Percentiles rank a stretch among this genome's conserved stretches.
Evolutionary conservation across 306 rosid species (phyloP).

Genomic region (Cucumis cinereus): DNA sequence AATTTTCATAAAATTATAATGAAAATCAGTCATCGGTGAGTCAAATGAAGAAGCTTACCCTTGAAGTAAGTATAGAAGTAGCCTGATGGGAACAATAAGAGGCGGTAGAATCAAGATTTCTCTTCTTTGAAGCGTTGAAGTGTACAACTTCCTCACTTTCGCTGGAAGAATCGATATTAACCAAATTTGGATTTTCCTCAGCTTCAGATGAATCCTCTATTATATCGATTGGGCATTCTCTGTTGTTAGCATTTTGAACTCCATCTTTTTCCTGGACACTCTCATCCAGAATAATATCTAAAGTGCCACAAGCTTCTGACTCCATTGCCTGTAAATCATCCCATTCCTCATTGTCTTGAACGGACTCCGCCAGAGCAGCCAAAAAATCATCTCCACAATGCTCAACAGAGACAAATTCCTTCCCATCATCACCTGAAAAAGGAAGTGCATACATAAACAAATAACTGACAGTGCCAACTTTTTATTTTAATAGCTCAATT

Average conservation of each 20-base stretch:
- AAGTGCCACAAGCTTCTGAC: constrained; percentile 55
- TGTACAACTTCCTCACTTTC: constrained; percentile 46
- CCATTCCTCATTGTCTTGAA: constrained; percentile 73
- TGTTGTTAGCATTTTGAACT: constrained; percentile 6
- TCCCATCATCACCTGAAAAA: constrained; percentile 66
- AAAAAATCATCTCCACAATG: constrained; percentile 89
- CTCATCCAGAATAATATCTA: constrained; percentile 31
- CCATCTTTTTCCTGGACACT: constrained; percentile 7
- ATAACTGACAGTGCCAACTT: neutral
- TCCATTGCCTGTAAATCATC: constrained; percentile 73
- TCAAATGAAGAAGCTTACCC: constrained; percentile 20
- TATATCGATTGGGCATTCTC: constrained; percentile 16
- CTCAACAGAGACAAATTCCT: constrained; percentile 75
- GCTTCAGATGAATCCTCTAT: constrained; percentile 32
- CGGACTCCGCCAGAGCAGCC: constrained; percentile 49
- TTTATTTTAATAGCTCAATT: neutral
- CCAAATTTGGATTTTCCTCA: constrained; percentile 20
- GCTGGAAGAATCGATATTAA: constrained; percentile 57
- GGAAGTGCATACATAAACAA: neutral
- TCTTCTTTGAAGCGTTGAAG: constrained; percentile 17
- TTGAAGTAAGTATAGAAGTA: constrained; percentile 1
- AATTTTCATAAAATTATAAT: neutral
- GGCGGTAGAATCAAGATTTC: constrained; percentile 8
- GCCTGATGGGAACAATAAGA: constrained; percentile 10
- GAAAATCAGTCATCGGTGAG: neutral